A percentile compares a stretch with the other conserved stretches of the same genome.
Conservation (phyloP, 2,329 filamentous ascomycete genomes). For the Exophiala xenobiotica region DNA sequence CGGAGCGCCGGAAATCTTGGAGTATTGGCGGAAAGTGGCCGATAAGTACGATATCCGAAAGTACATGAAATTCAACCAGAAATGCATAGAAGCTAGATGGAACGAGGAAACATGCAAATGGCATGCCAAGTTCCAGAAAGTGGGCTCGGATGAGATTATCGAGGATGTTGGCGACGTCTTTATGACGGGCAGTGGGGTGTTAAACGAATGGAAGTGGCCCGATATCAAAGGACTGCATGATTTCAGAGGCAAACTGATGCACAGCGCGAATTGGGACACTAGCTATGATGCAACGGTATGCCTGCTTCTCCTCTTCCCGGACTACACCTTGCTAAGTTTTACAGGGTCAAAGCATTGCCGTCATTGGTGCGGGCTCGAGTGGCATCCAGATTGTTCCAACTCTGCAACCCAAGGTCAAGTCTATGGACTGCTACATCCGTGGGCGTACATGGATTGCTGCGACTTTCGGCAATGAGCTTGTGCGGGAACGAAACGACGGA, state of each 20-base stretch:
- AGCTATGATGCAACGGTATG: constrained; percentile 24
- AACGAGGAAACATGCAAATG: constrained; percentile 29
- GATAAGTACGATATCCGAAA: constrained; percentile 31
- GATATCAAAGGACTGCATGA: constrained; percentile 32
- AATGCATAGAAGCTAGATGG: constrained; percentile 30
- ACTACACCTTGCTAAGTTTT: neutral
- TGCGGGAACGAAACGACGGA: constrained; percentile 27
- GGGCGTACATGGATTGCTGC: constrained; percentile 34
- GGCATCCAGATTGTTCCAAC: constrained; percentile 35
- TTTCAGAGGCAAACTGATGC: constrained; percentile 35
- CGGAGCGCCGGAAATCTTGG: constrained; percentile 27
- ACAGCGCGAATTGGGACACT: constrained; percentile 36
- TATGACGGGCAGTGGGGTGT: constrained; percentile 57
- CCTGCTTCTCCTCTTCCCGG: neutral
- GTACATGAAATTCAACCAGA: constrained; percentile 33
- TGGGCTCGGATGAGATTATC: constrained; percentile 23
- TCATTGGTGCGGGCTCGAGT: constrained; percentile 33
- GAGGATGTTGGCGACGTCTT: constrained; percentile 51
- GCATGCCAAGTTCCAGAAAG: constrained; percentile 25
- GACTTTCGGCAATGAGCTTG: constrained; percentile 28
- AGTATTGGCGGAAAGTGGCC: constrained; percentile 26
- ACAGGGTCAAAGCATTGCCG: constrained; percentile 30
- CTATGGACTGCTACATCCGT: constrained; percentile 34
- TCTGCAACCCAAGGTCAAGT: constrained; percentile 29
- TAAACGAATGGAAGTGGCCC: constrained; percentile 53